A percentile compares a stretch with the other conserved stretches of the same genome.
Evolutionary conservation across 495 filamentous ascomycete species (phyloP).

Genomic region (Beverwykella pulmonaria): DNA sequence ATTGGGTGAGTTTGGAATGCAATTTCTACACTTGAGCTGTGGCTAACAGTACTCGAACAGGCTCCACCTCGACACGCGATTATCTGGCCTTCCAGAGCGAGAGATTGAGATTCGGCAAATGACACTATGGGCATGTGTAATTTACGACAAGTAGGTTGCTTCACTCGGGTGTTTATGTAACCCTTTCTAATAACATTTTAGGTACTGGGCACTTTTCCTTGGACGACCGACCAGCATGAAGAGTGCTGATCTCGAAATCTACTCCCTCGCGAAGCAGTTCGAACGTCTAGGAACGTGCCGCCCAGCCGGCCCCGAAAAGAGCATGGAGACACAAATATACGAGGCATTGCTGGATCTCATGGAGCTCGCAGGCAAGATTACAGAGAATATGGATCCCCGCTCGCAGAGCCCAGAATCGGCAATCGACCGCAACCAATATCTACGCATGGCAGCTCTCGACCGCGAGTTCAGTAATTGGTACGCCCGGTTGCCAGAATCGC

Average conservation of each 20-base stretch:
- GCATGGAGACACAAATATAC: slow-evolving; percentile 50
- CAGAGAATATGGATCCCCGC: slow-evolving; percentile 46
- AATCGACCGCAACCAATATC: slow-evolving; percentile 49
- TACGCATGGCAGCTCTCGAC: slow-evolving; percentile 52
- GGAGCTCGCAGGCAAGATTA: slow-evolving; percentile 55
- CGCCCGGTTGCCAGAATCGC: slow-evolving; percentile 50
- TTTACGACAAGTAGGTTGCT: slow-evolving; percentile 50
- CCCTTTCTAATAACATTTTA: neutral
- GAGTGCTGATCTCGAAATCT: slow-evolving; percentile 52
- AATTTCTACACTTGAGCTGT: too few species aligned
- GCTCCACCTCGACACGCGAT: slow-evolving; percentile 50
- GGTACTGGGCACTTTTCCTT: slow-evolving; percentile 54
- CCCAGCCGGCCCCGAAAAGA: slow-evolving; percentile 42
- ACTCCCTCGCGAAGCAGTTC: slow-evolving; percentile 49
- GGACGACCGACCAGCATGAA: slow-evolving; percentile 58
- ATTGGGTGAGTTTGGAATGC: slow-evolving; percentile 41
- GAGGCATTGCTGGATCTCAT: slow-evolving; percentile 55
- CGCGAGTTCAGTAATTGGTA: slow-evolving; percentile 58
- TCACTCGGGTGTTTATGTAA: neutral
- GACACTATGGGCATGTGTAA: slow-evolving; percentile 55
- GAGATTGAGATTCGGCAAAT: slow-evolving; percentile 52
- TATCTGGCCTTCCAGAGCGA: slow-evolving; percentile 45
- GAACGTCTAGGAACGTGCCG: slow-evolving; percentile 42
- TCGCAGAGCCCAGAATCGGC: slow-evolving; percentile 38
- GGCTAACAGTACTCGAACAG: slow-evolving; percentile 25